These are phyloP conservation scores for Misopates orontium DNA, from an alignment of 257 asterid genomes.

Conservation along the genomic window DNA sequence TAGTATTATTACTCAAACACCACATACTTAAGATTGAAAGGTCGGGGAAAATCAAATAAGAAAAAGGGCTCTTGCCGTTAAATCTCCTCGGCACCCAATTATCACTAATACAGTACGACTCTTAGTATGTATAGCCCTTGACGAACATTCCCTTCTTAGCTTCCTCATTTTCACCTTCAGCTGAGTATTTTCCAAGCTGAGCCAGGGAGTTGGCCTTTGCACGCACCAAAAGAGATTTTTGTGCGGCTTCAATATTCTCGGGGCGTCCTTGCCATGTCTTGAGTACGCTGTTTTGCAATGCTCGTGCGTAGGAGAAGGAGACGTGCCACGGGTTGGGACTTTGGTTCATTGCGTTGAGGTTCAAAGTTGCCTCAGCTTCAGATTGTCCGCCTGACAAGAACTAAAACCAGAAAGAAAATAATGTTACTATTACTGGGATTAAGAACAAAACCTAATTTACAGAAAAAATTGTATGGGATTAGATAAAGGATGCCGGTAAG, in stretches of 20 bases:
- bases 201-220: conserved; percentile 93
- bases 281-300: conserved; percentile 83
- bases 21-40: no score
- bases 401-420: no score
- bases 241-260: conserved; percentile 76
- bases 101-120: no score
- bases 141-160: conserved; percentile 93
- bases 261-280: conserved; percentile 94
- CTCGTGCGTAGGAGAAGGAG: conserved; percentile 90
- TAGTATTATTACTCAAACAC: no score
- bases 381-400: conserved; percentile 28
- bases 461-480: no score
- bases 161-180: conserved; percentile 80
- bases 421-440: no score
- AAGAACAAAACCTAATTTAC: no score
- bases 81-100: no score
- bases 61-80: no score
- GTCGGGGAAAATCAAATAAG: no score
- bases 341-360: conserved; percentile 17
- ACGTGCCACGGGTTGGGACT: conserved; percentile 94
- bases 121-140: conserved; percentile 58
- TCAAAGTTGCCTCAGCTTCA: conserved; percentile 44
- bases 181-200: conserved; percentile 82
- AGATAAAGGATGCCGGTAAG: no score
- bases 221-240: conserved; percentile 74